Evolutionary conservation across 2,329 filamentous ascomycete genomes (phyloP), one percentile per base, ranked within the genome.

Genomic region (Aspergillus sp.): DNA sequence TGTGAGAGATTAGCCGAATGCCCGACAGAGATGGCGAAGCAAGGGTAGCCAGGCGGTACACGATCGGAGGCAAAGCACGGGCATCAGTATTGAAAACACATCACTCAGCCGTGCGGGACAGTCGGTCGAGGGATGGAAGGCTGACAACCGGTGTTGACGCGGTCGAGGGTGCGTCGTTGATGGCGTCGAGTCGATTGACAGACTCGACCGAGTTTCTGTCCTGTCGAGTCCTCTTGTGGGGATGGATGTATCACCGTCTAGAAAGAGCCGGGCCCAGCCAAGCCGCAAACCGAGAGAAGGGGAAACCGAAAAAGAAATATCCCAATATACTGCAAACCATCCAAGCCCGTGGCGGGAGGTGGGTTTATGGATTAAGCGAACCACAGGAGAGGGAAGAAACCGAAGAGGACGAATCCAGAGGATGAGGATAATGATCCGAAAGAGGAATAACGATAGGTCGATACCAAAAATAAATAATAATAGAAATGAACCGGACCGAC

Each of bases 1-100:
- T 52, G 57, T 50, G 40, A 49, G 19, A 53, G 49, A 58, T 57
- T 55, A 57, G 51, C 56, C 53, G 51, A 58, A 51, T 56, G 56
- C 57, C 57, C 54, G 47, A 59, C 55, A 50, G 50, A 31, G 58
- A 61, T 53, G 51, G 55, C 50, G 58, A 62, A 58, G 58, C 60
- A 62, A 62, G 60, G 60, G 57, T 58, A 58, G 53, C 36, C 47
- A 56, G 52, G 57, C 54, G 54, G 57, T 59, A 56, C 49, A 56
- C 48, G 54, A 47, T 53, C 51, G 49, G 53, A 52, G 53, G 52
- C 48, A 53, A 52, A 50, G 58, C 52, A 57, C 52, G 53, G 56
- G 55, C 60, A 62, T 61, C 55, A 59, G 52, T 53, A 49, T 51
- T 47, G 52, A 54, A 50, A 54, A 54, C 43, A 50, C 58, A 59